Base-by-base conservation (phyloP, 1,284 basidiomycete species). In the Takashimella koratensis region DNA sequence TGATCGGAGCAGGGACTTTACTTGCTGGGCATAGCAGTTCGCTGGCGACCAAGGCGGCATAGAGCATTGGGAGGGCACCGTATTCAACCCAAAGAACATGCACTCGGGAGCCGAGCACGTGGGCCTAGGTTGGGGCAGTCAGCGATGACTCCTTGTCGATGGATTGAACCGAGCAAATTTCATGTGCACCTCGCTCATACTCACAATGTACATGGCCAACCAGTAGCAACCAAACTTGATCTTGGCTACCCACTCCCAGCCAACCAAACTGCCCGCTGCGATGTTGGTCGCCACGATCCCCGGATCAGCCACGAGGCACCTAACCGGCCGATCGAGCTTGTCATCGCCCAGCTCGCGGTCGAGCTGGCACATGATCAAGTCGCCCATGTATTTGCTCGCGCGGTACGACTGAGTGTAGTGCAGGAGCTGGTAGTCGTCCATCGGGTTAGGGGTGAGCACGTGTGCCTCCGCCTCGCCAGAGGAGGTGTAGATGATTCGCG, bases 401-500 rank as follows among this genome's bases (percentile, higher is more conserved):
- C 87, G 82, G 68, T 94, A 95, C 0, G 86, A 82, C 51, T 82
- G 78, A 21, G 71, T 63, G 8, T 84, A 83, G 43, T 80, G 77
- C 23, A 83, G 74, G 21, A 89, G 79, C 66, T 94, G 89, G 81
- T 84, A 86, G 71, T 95, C 90, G 49, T 64, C 59, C 4, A 73
- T 45, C 2, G 68, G 62, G 30, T 81, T 77, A 0, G 78, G 67
- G 52, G 84, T 43, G 55, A 86, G 87, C 45, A 74, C 79, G 23
- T 74, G 65, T 0, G 83, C 79, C 16, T 75, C 76, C 0, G 85
- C 82, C 69, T 88, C 86, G 6, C 86, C 64, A 1, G 89, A 91
- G 2, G 88, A 87, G 54, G 85, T 85, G 87, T 91, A 93, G 20
- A 93, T 74, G 5, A 92, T 82, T 22, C 89, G 83, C 0, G 85